These are phyloP conservation scores for Blastobotrys elegans DNA, from an alignment of 1,139 yeast genomes.

Conservation along the genomic window DNA sequence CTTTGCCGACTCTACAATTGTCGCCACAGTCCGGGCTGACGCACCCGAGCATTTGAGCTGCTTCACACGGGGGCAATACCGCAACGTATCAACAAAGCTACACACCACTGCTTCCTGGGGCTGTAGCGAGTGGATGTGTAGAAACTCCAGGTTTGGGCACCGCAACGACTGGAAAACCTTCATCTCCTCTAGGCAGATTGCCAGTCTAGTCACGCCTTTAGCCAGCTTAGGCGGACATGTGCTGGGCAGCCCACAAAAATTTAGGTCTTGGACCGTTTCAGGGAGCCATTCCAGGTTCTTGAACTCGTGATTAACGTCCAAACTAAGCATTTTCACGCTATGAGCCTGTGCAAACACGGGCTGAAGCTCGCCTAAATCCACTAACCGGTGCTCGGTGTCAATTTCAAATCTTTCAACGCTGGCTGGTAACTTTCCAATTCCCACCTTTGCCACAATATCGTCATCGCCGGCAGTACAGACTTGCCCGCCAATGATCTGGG, in stretches of 20 bases:
- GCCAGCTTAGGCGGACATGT: slow-evolving; percentile 11
- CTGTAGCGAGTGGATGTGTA: slow-evolving; percentile 11
- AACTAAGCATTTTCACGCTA: slow-evolving; percentile 9
- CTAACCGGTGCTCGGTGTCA: slow-evolving; percentile 13
- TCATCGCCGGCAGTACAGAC: slow-evolving; percentile 13
- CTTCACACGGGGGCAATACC: slow-evolving; percentile 11
- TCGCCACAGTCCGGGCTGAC: slow-evolving; percentile 8
- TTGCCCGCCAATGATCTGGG: slow-evolving; percentile 7
- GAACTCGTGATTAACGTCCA: slow-evolving; percentile 14
- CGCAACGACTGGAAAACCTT: slow-evolving; percentile 12
- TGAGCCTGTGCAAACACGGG: slow-evolving; percentile 5
- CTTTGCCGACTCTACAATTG: slow-evolving; percentile 9
- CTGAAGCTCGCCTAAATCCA: slow-evolving; percentile 11
- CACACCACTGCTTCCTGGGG: slow-evolving; percentile 10
- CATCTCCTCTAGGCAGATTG: slow-evolving; percentile 14
- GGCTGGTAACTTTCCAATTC: slow-evolving; percentile 8
- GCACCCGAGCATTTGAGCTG: slow-evolving; percentile 13
- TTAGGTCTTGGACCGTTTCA: slow-evolving; percentile 10
- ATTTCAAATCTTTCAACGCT: slow-evolving; percentile 13
- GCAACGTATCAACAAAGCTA: slow-evolving; percentile 5
- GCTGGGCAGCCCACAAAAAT: slow-evolving; percentile 13
- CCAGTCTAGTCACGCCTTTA: slow-evolving; percentile 8
- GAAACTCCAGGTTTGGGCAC: slow-evolving; percentile 12
- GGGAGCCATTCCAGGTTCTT: slow-evolving; percentile 13
- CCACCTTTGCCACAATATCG: slow-evolving; percentile 10